Evolutionary conservation across 2,329 filamentous ascomycete species (phyloP).

Genomic region (Plenodomus lindquistii): DNA sequence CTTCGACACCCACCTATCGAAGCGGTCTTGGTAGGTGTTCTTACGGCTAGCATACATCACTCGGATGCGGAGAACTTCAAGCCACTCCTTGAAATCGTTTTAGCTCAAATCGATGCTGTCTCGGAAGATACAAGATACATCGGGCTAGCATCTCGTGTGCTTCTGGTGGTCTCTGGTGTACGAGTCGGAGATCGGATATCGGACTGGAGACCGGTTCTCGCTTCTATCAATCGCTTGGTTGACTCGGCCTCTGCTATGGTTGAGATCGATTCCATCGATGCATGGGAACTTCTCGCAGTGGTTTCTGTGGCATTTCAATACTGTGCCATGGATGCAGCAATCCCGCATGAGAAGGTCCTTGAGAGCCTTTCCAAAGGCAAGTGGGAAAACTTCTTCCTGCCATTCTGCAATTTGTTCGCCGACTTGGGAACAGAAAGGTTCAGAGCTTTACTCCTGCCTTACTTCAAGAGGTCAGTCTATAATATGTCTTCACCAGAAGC

Average conservation of each 20-base stretch:
- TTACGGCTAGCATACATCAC: conserved; percentile 84
- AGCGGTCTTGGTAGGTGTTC: conserved; percentile 72
- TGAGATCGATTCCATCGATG: conserved; percentile 13
- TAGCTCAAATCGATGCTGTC: conserved; percentile 31
- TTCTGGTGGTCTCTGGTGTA: conserved; percentile 76
- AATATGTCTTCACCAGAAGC: background rate
- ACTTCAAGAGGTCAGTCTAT: conserved; percentile 72
- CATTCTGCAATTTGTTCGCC: conserved; percentile 82
- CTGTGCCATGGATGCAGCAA: conserved; percentile 77
- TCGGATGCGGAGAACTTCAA: conserved; percentile 74
- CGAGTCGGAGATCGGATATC: conserved; percentile 75
- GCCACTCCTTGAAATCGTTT: conserved; percentile 66
- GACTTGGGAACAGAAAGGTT: conserved; percentile 76
- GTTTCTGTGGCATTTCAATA: conserved; percentile 71
- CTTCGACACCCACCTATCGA: conserved; percentile 56
- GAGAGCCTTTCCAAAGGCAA: conserved; percentile 66
- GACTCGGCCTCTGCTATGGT: conserved; percentile 44
- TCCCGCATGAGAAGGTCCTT: conserved; percentile 69
- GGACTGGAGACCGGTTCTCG: conserved; percentile 71
- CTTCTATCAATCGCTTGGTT: conserved; percentile 41
- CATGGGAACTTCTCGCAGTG: conserved; percentile 49
- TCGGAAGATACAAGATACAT: conserved; percentile 50
- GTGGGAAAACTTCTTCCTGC: conserved; percentile 74
- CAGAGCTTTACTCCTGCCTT: conserved; percentile 73
- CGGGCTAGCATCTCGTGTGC: conserved; percentile 49